Evolutionary conservation across 805 yeast genomes (phyloP).

Genomic region (Suhomyces emberorum): DNA sequence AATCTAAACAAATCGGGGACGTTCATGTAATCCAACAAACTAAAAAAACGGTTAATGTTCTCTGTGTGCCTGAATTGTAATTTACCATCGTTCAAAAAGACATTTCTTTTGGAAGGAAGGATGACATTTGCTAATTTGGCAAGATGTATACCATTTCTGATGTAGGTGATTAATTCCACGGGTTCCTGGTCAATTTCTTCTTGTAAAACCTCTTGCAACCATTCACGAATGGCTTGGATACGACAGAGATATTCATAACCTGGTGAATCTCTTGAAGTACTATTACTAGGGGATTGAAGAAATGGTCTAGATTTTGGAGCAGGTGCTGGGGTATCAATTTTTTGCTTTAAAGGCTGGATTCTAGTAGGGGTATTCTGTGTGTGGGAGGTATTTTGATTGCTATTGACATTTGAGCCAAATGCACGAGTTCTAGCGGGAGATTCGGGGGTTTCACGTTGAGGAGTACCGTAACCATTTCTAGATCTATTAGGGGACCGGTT

Average conservation of each 20-base stretch:
- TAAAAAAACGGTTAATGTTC: slow-evolving; percentile 81
- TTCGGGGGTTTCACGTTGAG: background rate
- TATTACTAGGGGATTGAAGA: slow-evolving; percentile 28
- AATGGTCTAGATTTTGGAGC: slow-evolving; percentile 14
- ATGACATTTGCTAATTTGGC: slow-evolving; percentile 76
- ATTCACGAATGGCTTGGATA: slow-evolving; percentile 73
- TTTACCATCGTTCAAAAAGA: slow-evolving; percentile 50
- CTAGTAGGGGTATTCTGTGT: slow-evolving; percentile 3
- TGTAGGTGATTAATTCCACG: slow-evolving; percentile 56
- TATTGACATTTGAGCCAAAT: background rate
- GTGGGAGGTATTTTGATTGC: background rate
- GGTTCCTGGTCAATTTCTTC: slow-evolving; percentile 55
- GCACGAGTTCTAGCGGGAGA: background rate
- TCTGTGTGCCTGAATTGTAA: slow-evolving; percentile 89
- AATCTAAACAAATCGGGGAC: slow-evolving; percentile 88
- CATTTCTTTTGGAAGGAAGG: slow-evolving; percentile 59
- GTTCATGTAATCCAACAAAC: slow-evolving; percentile 61
- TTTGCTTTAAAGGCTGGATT: slow-evolving; percentile 12
- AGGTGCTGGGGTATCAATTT: slow-evolving; percentile 9
- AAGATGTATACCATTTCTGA: slow-evolving; percentile 80
- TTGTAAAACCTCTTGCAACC: slow-evolving; percentile 66
- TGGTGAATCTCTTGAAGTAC: slow-evolving; percentile 29
- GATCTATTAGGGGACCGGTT: slow-evolving; percentile 12
- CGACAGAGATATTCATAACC: slow-evolving; percentile 78
- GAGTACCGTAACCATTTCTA: background rate